phyloP scores from a whole-genome alignment of 2,329 filamentous ascomycete species.

The Harringtonia aguacate region DNA sequence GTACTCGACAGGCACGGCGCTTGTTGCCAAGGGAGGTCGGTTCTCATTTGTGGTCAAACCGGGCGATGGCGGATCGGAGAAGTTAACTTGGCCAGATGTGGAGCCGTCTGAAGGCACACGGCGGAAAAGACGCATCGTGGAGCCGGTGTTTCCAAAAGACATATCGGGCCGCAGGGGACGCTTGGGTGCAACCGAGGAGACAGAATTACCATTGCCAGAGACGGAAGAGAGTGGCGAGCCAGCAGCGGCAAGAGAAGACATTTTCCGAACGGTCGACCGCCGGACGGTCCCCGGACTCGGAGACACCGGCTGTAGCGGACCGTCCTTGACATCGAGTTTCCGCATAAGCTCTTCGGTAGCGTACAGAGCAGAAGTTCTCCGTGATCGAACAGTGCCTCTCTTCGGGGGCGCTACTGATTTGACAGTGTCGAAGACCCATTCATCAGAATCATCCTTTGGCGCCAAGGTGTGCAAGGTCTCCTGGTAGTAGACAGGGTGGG shows the following conservation, averaged over 20 bases:
- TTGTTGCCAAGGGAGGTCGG: constrained; percentile 28
- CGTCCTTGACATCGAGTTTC: constrained; percentile 50
- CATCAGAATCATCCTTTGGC: constrained; percentile 60
- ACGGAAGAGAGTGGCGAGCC: constrained; percentile 15
- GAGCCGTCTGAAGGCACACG: constrained; percentile 66
- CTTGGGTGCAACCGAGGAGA: constrained; percentile 46
- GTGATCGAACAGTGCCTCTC: constrained; percentile 35
- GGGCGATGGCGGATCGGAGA: constrained; percentile 19
- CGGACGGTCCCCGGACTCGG: constrained; percentile 45
- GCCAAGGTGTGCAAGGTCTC: constrained; percentile 73
- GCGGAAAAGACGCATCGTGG: constrained; percentile 84
- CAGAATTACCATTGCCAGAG: constrained; percentile 12
- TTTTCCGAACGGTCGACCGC: constrained; percentile 43
- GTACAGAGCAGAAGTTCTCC: constrained; percentile 47
- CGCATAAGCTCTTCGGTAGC: constrained; percentile 50
- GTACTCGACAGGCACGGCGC: constrained; percentile 33
- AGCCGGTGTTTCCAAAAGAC: constrained; percentile 87
- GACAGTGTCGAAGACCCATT: constrained; percentile 94
- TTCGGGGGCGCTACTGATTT: constrained; percentile 56
- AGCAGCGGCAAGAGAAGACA: constrained; percentile 25
- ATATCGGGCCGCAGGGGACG: constrained; percentile 80
- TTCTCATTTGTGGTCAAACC: constrained; percentile 52
- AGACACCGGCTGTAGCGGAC: constrained; percentile 45
- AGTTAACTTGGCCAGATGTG: constrained; percentile 26
- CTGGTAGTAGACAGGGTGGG: constrained; percentile 78